phyloP scores from a whole-genome alignment of 169 alveolate genomes.

The Plasmodium vivax region DNA sequence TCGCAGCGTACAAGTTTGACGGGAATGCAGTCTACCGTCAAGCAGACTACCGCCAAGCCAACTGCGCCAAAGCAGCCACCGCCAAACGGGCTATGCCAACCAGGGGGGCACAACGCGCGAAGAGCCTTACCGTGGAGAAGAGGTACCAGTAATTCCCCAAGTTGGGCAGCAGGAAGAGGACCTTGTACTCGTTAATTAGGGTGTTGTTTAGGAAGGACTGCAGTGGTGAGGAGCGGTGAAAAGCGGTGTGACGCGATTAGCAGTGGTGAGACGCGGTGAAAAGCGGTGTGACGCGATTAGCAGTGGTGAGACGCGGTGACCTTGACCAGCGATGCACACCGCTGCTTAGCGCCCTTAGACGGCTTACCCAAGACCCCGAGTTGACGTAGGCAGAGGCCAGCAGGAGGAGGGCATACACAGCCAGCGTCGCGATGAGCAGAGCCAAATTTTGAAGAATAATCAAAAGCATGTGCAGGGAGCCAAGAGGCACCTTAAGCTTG shows the following conservation, averaged over 20 bases:
- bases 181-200: slow-evolving; percentile 50
- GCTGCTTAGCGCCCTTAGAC: background rate
- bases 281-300: no score
- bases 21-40: background rate
- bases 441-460: slow-evolving; percentile 15
- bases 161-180: slow-evolving; percentile 26
- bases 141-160: slow-evolving; percentile 69
- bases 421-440: slow-evolving; percentile 7
- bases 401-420: slow-evolving; percentile 16
- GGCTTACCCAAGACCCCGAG: background rate
- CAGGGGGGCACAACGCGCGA: no score
- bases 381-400: slow-evolving; percentile 7
- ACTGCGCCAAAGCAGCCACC: no score
- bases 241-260: background rate
- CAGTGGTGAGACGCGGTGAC: no score
- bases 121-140: slow-evolving; percentile 45
- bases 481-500: slow-evolving; percentile 3
- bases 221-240: background rate
- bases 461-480: background rate
- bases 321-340: background rate
- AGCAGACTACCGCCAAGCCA: background rate
- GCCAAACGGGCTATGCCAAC: no score
- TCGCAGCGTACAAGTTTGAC: background rate
- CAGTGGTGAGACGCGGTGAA: background rate
- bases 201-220: slow-evolving; percentile 67